Evolutionary conservation across 2,329 filamentous ascomycete genomes (phyloP), one percentile per base, ranked within the genome.

Genomic region (Diaporthe citrichinensis): DNA sequence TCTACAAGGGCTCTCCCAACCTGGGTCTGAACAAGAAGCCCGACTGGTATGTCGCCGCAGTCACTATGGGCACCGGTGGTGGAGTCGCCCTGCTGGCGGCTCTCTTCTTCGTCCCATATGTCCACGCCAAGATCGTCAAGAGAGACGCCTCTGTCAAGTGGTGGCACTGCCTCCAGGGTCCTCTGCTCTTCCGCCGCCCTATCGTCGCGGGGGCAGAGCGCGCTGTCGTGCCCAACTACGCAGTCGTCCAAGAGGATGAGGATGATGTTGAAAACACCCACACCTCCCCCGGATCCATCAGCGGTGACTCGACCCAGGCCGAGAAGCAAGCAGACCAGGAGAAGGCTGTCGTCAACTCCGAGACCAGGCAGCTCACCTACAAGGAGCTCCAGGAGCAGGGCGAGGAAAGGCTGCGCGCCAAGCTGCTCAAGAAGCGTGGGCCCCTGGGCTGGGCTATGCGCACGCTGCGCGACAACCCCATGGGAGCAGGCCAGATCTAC

Each of bases 361-460:
- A 93, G 80, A 81, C 87, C 61, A 83, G 82, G 53, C 88, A 91
- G 76, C 81, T 86, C 53, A 88, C 84, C 58, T 94, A 95, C 87
- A 88, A 93, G 83, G 86, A 92, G 77, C 87, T 94, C 72, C 81
- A 92, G 73, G 87, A 85, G 6, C 84, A 91, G 74, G 90, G 88
- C 10, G 86, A 92, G 75, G 87, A 87, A 28, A 87, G 85, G 61
- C 88, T 93, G 79, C 90, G 93, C 81, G 90, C 90, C 31, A 90
- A 90, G 79, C 91, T 96, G 72, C 85, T 90, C 74, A 86, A 90
- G 83, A 88, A 87, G 75, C 85, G 86, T 2, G 93, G 94, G 36
- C 93, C 93, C 69, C 88, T 96, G n/a, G 94, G 92, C 80, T 96
- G 94, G 94, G 94, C 93, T 51, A 94, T 96, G 92, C 93, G 94